Base-by-base conservation (phyloP, 2,329 filamentous ascomycete genomes). In the Calycina marina region DNA sequence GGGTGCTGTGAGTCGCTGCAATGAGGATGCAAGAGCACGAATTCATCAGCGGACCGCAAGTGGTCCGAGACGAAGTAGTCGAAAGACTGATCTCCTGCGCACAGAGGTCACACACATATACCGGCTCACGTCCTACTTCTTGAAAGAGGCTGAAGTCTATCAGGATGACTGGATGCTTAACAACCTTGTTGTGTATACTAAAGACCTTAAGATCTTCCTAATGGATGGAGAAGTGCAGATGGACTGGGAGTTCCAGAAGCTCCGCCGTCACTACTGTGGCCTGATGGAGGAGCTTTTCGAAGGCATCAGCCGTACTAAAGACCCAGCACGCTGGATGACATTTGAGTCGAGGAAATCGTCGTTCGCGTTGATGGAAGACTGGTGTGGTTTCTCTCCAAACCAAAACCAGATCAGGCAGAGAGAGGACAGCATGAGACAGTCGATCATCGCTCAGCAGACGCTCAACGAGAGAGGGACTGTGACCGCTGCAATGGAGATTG, bases 41-140 rank as follows among this genome's bases (percentile, higher is more conserved):
- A 75, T 93, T 36, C 90, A 96, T 52, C 81, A 88, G 49, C 73
- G 90, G 32, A 84, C 77, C 15, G 75, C 79, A 29, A 94, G 85
- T 56, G 84, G 74, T 43, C 79, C 85, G 2, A 74, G 79, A 28
- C 69, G 83, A 34, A 93, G 83, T 51, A 93, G 83, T 51, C 73
- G 77, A 33, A 82, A 78, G 50, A 90, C 84, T 42, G 90, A 96
- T 50, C 64, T 85, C 18, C 58, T 98, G 18, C 72, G 92, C 32
- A 94, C 88, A 1, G 90, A 96, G 52, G 85, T 96, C 31, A 94
- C 92, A 0, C 83, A 96, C 50, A 82, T 98, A 5, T 94, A 96
- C 57, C 88, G 92, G 52, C 63, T 96, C 20, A 96, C 88, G 0
- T 85, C 86, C 0, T 81, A 86, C 47, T 93, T 94, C 44, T 61